Evolutionary conservation across 768 basidiomycete genomes (phyloP), one percentile per base, ranked within the genome.

Genomic region (Artomyces pyxidatus): DNA sequence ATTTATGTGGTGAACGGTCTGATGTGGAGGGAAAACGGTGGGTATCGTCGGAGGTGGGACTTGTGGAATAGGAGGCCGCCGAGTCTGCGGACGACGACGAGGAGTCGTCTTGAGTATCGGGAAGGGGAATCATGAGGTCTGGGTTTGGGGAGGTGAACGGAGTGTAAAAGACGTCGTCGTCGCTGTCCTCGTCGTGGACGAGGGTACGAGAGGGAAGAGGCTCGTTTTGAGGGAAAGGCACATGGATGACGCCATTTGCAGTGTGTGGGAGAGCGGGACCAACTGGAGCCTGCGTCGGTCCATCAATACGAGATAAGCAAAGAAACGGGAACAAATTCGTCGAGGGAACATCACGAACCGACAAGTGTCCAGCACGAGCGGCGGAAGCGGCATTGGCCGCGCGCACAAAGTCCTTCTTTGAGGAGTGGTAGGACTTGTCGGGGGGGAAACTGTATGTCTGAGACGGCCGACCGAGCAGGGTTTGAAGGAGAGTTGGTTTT

Each of bases 21-120:
- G 40, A 37, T 8, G 49, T 38, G 23, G 50, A 43, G 9, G 45
- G 42, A 23, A 26, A 8, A 21, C 14, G 14, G 23, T 48, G 37
- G 21, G 37, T 41, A 16, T 55, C 56, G 22, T 57, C 56, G 12
- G 53, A 55, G 7, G 56, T 57, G 12, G 56, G 50, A 42, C 52
- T 47, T n/a, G 53, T 48, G 2, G 56, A 55, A 32, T 42, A 58
- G 2, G 50, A 48, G 37, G 46, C 48, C 8, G 48, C 32, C 1
- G 49, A 41, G 25, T 42, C 45, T 3, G 48, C 41, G 30, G 67
- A 63, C 49, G 17, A 30, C 7, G 61, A 51, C 2, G 54, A 51
- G 1, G 51, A 38, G 6, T 48, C 43, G 8, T 48, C 28, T 6
- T 47, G 44, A 19, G 49, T 49, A 46, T 48, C 42, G 11, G 50